Evolutionary conservation across 192 early-diverging fungal species (phyloP), one percentile per base, ranked within the genome.

Genomic region (Jimgerdemannia flammicorona): DNA sequence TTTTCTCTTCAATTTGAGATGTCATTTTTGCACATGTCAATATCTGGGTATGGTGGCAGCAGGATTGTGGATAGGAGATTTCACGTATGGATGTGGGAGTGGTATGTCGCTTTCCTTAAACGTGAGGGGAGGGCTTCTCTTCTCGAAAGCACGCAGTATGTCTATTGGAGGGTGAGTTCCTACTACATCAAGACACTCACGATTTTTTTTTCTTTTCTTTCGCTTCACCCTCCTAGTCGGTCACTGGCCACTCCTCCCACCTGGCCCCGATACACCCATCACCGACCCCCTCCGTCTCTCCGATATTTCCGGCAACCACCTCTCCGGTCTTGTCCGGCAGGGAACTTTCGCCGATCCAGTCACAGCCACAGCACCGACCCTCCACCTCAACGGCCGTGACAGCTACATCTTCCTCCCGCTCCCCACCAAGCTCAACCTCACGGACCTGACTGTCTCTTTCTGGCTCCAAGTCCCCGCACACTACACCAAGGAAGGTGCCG

Each of bases 371-470:
- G 44, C 41, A 18, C 18, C 43, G 49, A 66, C 70, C 4, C 54
- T 82, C 4, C 69, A 77, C 69, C 65, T 79, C 3, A 59, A 71
- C 59, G 77, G 78, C 43, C 40, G 75, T 64, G 68, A 64, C 3
- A 69, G 66, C 39, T 83, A 83, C 44, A 66, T 79, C 29, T 79
- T 77, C 54, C 64, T 83, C 17, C 59, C 72, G 40, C 67, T 79
- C 67, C 81, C 81, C 9, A 63, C 63, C 6, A 64, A 64, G 42
- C 72, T 66, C 3, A 49, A 69, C 3, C 19, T 71, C 39, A 20
- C 70, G 7, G 40, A 67, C 18, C 19, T 83, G 42, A 79, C 81
- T n/a, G 78, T 83, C 4, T 73, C 72, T 19, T 83, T 77, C 75
- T 74, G 76, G 73, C 79, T 83, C 78, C 74, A 74, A 40, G 70